These are phyloP conservation scores for Desmodesmus armatus DNA, from an alignment of 139 green algal species.

Conservation along the genomic window DNA sequence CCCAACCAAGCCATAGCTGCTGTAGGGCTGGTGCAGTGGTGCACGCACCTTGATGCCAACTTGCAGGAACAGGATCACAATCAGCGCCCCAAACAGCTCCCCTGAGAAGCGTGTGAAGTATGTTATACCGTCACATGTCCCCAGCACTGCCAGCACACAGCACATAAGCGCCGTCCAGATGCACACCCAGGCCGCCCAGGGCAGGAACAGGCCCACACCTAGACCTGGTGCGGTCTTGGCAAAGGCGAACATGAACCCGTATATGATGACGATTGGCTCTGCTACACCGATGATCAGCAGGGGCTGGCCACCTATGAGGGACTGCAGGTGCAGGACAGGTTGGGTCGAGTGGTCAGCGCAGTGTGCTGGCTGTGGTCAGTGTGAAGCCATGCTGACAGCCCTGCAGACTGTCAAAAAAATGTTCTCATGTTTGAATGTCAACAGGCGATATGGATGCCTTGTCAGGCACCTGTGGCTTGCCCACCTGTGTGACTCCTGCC, in stretches of 20 bases:
- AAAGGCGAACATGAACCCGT: constrained; percentile 77
- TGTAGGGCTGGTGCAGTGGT: not conserved
- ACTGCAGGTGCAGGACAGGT: constrained; percentile 48
- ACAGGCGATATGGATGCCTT: not conserved
- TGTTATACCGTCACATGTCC: constrained; percentile 63
- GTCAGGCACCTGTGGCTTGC: not conserved
- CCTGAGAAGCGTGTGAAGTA: constrained; percentile 87
- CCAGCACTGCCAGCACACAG: constrained; percentile 62
- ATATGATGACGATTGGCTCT: constrained; percentile 89
- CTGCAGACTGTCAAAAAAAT: not conserved
- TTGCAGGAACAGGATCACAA: constrained; percentile 92
- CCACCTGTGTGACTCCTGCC: constrained; percentile 72
- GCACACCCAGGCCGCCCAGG: constrained; percentile 80
- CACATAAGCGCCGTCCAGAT: constrained; percentile 80
- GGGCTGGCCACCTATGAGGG: constrained; percentile 89
- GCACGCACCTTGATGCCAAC: constrained; percentile 80
- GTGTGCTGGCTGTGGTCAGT: not conserved
- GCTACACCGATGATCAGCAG: constrained; percentile 94
- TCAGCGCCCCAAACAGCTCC: constrained; percentile 92
- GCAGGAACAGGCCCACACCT: constrained; percentile 65
- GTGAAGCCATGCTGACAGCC: not conserved
- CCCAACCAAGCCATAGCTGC: too few species aligned
- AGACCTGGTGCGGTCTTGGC: constrained; percentile 8
- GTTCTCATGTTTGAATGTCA: not conserved
- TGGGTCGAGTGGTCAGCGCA: not conserved